A percentile compares a stretch with the other conserved stretches of the same genome.
phyloP scores from a whole-genome alignment of 2,329 filamentous ascomycete species.

The Trichocomaceae sp. region DNA sequence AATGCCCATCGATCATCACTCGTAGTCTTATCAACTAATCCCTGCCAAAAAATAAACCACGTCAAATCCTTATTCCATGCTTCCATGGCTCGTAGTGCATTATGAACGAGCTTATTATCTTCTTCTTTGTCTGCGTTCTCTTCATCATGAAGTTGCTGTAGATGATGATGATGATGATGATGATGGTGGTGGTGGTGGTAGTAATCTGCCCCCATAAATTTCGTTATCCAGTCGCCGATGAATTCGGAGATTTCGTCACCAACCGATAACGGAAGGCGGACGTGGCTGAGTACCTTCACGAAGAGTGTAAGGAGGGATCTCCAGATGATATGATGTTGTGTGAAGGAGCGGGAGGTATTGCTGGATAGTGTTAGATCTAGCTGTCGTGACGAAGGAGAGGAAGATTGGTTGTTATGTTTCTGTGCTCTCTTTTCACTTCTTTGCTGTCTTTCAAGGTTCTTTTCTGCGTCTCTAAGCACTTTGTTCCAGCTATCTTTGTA shows the following conservation, averaged over 20 bases:
- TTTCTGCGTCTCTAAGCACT: constrained; percentile 33
- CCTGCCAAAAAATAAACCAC: constrained; percentile 34
- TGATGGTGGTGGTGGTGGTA: constrained; percentile 14
- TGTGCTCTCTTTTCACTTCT: constrained; percentile 13
- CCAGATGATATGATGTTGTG: constrained; percentile 35
- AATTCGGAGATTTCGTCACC: constrained; percentile 37
- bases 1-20: constrained; percentile 1
- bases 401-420: neutral
- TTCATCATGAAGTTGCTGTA: constrained; percentile 8
- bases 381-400: neutral
- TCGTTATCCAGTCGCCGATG: constrained; percentile 30
- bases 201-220: constrained; percentile 30
- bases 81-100: constrained; percentile 34
- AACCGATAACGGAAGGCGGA: constrained; percentile 34
- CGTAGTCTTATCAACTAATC: neutral
- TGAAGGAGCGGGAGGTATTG: constrained; percentile 26
- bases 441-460: constrained; percentile 28
- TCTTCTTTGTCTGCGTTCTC: neutral
- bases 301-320: constrained; percentile 33
- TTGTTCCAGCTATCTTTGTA: constrained; percentile 35
- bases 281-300: constrained; percentile 32
- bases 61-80: constrained; percentile 37
- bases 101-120: constrained; percentile 21
- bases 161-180: too few relatives aligned
- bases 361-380: constrained; percentile 18